Conservation (phyloP, 768 basidiomycete genomes). For the Sistotremastrum suecicum region DNA sequence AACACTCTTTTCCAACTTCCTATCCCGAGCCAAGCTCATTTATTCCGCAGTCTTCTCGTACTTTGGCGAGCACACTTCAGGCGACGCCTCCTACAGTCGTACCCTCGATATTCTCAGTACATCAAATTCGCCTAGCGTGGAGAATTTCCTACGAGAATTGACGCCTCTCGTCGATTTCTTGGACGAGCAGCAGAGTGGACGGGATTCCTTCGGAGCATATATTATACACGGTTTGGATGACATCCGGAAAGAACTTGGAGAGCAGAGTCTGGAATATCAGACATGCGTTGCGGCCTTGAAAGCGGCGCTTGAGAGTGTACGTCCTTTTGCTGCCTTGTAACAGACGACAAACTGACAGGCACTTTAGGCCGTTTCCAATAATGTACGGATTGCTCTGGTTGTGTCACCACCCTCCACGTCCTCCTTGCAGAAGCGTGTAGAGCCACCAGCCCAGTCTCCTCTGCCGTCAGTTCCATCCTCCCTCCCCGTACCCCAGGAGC, state of each 20-base stretch:
- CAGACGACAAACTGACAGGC: slow-evolving; percentile 16
- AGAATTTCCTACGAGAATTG: slow-evolving; percentile 26
- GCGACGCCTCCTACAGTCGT: slow-evolving; percentile 15
- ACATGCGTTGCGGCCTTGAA: slow-evolving; percentile 32
- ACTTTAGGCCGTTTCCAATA: not conserved
- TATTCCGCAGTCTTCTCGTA: slow-evolving; percentile 40
- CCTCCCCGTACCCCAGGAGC: slow-evolving; percentile 30
- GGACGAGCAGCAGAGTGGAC: slow-evolving; percentile 21
- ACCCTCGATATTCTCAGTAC: slow-evolving; percentile 28
- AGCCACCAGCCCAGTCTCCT: slow-evolving; percentile 14
- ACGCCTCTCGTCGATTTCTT: slow-evolving; percentile 40
- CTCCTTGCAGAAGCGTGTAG: not conserved
- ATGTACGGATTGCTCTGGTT: slow-evolving; percentile 2
- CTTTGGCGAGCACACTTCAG: slow-evolving; percentile 17
- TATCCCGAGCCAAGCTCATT: slow-evolving; percentile 39
- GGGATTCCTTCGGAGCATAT: slow-evolving; percentile 42
- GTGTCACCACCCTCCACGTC: not conserved
- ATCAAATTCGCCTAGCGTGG: slow-evolving; percentile 22
- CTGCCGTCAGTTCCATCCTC: slow-evolving; percentile 33
- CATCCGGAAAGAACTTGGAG: slow-evolving; percentile 33
- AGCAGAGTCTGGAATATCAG: slow-evolving; percentile 39
- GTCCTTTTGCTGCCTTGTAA: slow-evolving; percentile 24
- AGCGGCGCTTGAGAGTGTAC: slow-evolving; percentile 29
- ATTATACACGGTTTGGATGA: slow-evolving; percentile 38
- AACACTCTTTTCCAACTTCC: slow-evolving; percentile 42